These are phyloP conservation scores for Melaleuca quinquenervia DNA, from an alignment of 345 rosid species.

Conservation along the genomic window DNA sequence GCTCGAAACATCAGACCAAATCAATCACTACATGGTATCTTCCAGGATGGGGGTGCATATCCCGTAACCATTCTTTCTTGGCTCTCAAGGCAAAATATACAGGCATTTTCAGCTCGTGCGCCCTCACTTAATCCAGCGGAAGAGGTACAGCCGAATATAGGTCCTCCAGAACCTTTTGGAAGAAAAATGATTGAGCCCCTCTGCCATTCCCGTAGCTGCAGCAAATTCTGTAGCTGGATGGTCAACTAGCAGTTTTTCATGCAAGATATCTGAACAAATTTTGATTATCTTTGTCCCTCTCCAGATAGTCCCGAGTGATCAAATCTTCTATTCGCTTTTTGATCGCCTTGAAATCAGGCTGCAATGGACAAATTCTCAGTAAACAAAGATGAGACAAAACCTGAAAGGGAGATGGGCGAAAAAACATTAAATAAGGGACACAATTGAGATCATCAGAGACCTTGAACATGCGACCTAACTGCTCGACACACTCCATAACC, in stretches of 20 bases:
- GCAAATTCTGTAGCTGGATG: fast-evolving
- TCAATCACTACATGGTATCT: not conserved
- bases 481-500: constrained; percentile 57
- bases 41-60: not conserved
- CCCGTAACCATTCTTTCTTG: not conserved
- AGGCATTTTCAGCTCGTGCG: not conserved
- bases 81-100: not conserved
- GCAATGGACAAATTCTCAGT: constrained; percentile 9
- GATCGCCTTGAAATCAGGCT: constrained; percentile 74
- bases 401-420: not conserved
- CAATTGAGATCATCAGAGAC: constrained; percentile 7
- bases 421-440: not conserved
- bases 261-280: constrained; percentile 50
- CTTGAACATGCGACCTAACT: constrained; percentile 63
- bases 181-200: not conserved
- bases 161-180: fast-evolving
- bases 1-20: not conserved
- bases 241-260: not conserved
- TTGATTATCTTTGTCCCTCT: constrained; percentile 51
- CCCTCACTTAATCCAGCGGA: not conserved
- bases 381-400: not conserved
- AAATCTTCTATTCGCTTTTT: constrained; percentile 73
- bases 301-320: constrained; percentile 56
- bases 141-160: fast-evolving
- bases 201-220: fast-evolving